Conservation (phyloP, 169 alveolate species). For the Plasmodium cynomolgi region DNA sequence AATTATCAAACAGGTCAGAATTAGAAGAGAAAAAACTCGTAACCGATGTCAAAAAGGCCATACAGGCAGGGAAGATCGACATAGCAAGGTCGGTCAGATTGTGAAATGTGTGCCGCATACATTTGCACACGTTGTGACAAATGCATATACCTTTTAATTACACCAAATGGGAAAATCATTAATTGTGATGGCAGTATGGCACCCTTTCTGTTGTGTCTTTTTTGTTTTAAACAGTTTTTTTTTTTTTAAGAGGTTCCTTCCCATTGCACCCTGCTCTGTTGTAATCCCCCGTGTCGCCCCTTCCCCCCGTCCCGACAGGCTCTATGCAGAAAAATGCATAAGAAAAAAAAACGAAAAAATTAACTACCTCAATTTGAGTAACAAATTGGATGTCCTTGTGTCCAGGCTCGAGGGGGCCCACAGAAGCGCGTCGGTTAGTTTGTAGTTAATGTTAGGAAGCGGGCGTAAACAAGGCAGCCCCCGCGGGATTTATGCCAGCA, state of each 20-base stretch:
- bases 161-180: neutral
- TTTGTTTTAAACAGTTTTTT: slow-evolving; percentile 2
- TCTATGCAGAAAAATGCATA: slow-evolving; percentile 68
- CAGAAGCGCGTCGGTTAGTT: slow-evolving; percentile 54
- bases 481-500: neutral
- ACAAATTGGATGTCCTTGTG: slow-evolving; percentile 58
- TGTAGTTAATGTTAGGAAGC: neutral
- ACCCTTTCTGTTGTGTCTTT: neutral
- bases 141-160: neutral
- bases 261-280: neutral
- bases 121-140: neutral
- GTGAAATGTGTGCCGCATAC: neutral
- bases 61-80: slow-evolving; percentile 72
- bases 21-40: slow-evolving; percentile 48
- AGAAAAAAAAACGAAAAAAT: slow-evolving; percentile 69
- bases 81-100: slow-evolving; percentile 47
- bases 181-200: neutral
- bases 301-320: neutral
- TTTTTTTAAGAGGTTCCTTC: neutral
- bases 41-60: slow-evolving; percentile 56
- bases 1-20: slow-evolving; percentile 62
- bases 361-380: slow-evolving; percentile 55
- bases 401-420: slow-evolving; percentile 65
- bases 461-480: neutral
- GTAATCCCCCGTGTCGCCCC: neutral